These are phyloP conservation scores for Podospora conica DNA, from an alignment of 495 filamentous ascomycete genomes.

Conservation along the genomic window DNA sequence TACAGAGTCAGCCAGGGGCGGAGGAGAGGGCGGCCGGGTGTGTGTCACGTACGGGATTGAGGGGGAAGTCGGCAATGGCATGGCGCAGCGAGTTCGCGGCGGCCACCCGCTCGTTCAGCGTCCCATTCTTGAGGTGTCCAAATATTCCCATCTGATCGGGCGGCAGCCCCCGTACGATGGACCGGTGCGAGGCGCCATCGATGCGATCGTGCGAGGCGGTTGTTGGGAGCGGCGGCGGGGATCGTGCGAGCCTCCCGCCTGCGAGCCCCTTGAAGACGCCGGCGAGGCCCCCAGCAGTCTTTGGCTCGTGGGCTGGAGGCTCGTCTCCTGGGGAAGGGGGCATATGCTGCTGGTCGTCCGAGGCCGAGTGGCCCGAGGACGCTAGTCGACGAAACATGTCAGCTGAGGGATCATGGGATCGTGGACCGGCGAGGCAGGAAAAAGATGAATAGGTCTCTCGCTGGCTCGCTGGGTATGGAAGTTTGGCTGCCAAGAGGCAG, in stretches of 20 bases:
- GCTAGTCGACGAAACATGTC: conserved; percentile 43
- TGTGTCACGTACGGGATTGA: conserved; percentile 41
- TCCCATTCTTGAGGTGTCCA: conserved; percentile 40
- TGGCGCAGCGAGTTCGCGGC: conserved; percentile 51
- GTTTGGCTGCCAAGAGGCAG: conserved; percentile 11
- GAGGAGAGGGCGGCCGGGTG: neutral
- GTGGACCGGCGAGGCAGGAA: neutral
- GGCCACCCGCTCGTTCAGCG: conserved; percentile 44
- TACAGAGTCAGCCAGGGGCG: neutral
- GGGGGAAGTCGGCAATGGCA: conserved; percentile 51
- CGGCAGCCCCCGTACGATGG: conserved; percentile 30
- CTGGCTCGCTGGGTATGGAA: neutral
- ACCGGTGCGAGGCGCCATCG: conserved; percentile 18
- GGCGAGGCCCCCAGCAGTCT: conserved; percentile 43
- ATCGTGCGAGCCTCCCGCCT: conserved; percentile 39
- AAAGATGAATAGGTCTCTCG: neutral
- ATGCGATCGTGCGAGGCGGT: conserved; percentile 25
- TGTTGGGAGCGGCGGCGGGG: conserved; percentile 31
- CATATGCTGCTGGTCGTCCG: conserved; percentile 43
- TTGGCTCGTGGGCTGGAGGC: conserved; percentile 44
- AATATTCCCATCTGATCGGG: conserved; percentile 39
- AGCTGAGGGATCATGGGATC: conserved; percentile 21
- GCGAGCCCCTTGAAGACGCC: conserved; percentile 53
- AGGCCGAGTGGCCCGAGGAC: conserved; percentile 38
- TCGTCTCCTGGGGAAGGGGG: conserved; percentile 52